Percentiles rank a stretch among this genome's conserved stretches.
phyloP scores from a whole-genome alignment of 768 basidiomycete genomes.

The Paxillus involutus region DNA sequence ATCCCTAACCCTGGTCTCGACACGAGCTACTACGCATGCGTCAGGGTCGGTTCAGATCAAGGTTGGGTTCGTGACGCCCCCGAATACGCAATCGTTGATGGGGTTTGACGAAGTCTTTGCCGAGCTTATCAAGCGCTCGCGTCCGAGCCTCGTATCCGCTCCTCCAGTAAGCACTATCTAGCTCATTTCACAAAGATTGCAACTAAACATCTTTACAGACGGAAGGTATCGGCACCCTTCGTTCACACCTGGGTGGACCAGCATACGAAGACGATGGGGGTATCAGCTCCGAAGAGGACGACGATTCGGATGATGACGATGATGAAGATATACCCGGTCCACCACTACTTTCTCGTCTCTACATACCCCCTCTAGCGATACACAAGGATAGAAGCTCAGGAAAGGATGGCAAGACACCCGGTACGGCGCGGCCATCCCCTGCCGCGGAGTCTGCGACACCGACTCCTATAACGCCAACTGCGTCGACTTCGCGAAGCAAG shows the following conservation, averaged over 20 bases:
- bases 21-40: conserved; percentile 45
- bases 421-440: conserved; percentile 24
- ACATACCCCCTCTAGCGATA: conserved; percentile 19
- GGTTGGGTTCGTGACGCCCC: conserved; percentile 53
- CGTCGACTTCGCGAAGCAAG: conserved; percentile 24
- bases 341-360: conserved; percentile 22
- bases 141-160: conserved; percentile 69
- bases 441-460: conserved; percentile 17
- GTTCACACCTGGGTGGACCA: conserved; percentile 54
- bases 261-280: conserved; percentile 79
- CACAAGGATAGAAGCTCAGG: conserved; percentile 19
- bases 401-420: conserved; percentile 15
- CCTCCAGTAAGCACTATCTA: conserved; percentile 61
- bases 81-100: conserved; percentile 43
- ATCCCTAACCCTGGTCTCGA: conserved; percentile 45
- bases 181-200: conserved; percentile 6
- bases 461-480: conserved; percentile 29
- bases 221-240: conserved; percentile 82
- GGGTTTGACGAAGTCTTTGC: conserved; percentile 60
- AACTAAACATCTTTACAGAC: conserved; percentile 46
- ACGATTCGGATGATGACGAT: conserved; percentile 31
- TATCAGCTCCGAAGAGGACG: conserved; percentile 54
- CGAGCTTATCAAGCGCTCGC: conserved; percentile 62
- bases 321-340: conserved; percentile 27
- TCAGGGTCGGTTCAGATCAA: conserved; percentile 59